These are phyloP conservation scores for Phytophthora fragariae DNA, from an alignment of 352 stramenopile genomes.

Conservation along the genomic window DNA sequence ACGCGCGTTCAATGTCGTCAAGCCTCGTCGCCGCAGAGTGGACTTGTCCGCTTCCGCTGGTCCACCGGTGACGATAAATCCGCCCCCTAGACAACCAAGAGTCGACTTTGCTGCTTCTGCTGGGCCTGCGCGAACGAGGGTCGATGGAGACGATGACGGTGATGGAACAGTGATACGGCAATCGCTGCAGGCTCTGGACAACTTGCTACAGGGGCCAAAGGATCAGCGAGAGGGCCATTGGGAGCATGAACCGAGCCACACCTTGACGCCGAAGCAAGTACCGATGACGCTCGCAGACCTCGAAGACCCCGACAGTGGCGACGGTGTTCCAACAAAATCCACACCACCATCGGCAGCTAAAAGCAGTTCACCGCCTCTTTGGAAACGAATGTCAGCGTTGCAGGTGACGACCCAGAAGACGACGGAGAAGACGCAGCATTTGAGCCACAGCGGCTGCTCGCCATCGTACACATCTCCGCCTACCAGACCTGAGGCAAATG, in stretches of 20 bases:
- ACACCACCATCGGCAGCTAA: neutral
- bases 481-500: neutral
- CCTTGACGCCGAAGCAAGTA: constrained; percentile 12
- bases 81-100: constrained; percentile 14
- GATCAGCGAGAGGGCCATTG: constrained; percentile 10
- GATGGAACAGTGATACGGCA: constrained; percentile 21
- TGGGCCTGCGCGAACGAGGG: constrained; percentile 7
- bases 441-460: constrained; percentile 17
- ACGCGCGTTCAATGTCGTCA: constrained; percentile 17
- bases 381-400: constrained; percentile 36
- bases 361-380: constrained; percentile 19
- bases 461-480: constrained; percentile 2
- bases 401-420: constrained; percentile 38
- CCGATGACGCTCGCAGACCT: constrained; percentile 32
- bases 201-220: constrained; percentile 9
- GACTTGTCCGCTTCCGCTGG: constrained; percentile 33
- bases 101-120: constrained; percentile 29
- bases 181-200: constrained; percentile 28
- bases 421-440: constrained; percentile 26
- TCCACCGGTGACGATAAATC: constrained; percentile 7
- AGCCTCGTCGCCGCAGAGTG: constrained; percentile 8
- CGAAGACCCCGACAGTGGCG: neutral
- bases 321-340: neutral
- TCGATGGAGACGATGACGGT: neutral
- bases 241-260: constrained; percentile 20